A percentile compares a stretch with the other conserved stretches of the same genome.
Evolutionary conservation across 306 rosid species (phyloP).

Genomic region (Glycyrrhiza uralensis): DNA sequence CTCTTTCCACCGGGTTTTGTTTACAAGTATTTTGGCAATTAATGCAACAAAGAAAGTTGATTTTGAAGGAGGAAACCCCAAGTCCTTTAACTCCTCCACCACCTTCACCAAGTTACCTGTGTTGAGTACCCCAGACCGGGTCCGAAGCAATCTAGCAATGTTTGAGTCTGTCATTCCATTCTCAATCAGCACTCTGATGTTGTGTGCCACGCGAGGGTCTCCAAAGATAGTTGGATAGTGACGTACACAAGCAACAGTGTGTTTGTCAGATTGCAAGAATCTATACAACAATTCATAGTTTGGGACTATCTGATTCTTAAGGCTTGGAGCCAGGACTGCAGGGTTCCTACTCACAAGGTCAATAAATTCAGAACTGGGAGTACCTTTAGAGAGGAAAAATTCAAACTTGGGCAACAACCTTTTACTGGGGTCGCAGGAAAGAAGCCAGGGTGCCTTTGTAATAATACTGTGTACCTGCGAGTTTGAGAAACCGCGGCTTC

Average conservation of each 20-base stretch:
- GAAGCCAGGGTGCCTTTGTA: neutral
- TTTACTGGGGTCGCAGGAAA: neutral
- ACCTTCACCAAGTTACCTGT: neutral
- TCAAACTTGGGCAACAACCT: neutral
- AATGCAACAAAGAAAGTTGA: slow-evolving; percentile 23
- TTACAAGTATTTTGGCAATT: neutral
- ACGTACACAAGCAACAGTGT: neutral
- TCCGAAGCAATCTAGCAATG: neutral
- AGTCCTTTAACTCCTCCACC: slow-evolving; percentile 30
- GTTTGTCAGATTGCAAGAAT: neutral
- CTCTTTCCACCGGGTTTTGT: slow-evolving; percentile 29
- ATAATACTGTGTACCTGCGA: neutral
- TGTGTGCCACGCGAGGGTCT: neutral
- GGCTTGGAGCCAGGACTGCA: neutral
- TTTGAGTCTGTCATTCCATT: neutral
- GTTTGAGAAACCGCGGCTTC: neutral
- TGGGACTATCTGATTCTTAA: neutral
- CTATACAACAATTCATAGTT: neutral
- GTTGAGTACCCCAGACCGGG: neutral
- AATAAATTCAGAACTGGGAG: neutral
- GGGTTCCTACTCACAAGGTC: neutral
- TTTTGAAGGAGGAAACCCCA: slow-evolving; percentile 41
- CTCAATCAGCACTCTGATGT: neutral
- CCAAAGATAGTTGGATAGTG: neutral
- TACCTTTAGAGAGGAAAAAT: slow-evolving; percentile 13